Conservation (phyloP, 2,329 filamentous ascomycete species). For the Anisogramma anomala region DNA sequence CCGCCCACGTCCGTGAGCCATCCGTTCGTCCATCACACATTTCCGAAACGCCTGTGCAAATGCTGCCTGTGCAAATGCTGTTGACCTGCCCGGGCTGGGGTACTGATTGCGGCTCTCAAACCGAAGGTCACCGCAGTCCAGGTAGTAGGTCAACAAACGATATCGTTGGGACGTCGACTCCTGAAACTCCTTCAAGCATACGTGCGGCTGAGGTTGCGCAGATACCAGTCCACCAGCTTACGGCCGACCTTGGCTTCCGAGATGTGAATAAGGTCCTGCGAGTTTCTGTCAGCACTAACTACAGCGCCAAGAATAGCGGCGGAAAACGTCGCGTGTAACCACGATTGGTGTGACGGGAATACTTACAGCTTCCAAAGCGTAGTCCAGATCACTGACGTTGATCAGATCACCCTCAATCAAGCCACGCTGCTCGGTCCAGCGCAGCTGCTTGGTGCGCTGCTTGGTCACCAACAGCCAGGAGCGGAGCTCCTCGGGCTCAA, state of each 20-base stretch:
- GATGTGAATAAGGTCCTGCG: slow-evolving; percentile 88
- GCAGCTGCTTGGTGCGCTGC: slow-evolving; percentile 91
- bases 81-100: slow-evolving; percentile 21
- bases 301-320: slow-evolving; percentile 15
- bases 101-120: slow-evolving; percentile 17
- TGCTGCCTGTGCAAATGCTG: no score
- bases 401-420: slow-evolving; percentile 85
- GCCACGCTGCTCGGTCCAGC: slow-evolving; percentile 85
- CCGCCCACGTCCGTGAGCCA: slow-evolving; percentile 2
- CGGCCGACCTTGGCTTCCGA: slow-evolving; percentile 97
- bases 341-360: neutral
- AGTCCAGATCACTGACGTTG: slow-evolving; percentile 92
- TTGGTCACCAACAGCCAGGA: slow-evolving; percentile 95
- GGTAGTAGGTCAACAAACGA: neutral
- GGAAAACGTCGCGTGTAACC: slow-evolving; percentile 4
- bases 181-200: slow-evolving; percentile 50
- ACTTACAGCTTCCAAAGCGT: slow-evolving; percentile 86
- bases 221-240: slow-evolving; percentile 97
- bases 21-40: slow-evolving; percentile 8
- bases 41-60: slow-evolving; percentile 29
- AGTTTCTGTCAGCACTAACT: slow-evolving; percentile 17
- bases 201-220: slow-evolving; percentile 88
- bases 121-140: slow-evolving; percentile 1
- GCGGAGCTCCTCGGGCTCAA: slow-evolving; percentile 89
- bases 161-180: slow-evolving; percentile 1